These are phyloP conservation scores for Silene coronaria DNA, from an alignment of 179 eudicot genomes.

Conservation along the genomic window DNA sequence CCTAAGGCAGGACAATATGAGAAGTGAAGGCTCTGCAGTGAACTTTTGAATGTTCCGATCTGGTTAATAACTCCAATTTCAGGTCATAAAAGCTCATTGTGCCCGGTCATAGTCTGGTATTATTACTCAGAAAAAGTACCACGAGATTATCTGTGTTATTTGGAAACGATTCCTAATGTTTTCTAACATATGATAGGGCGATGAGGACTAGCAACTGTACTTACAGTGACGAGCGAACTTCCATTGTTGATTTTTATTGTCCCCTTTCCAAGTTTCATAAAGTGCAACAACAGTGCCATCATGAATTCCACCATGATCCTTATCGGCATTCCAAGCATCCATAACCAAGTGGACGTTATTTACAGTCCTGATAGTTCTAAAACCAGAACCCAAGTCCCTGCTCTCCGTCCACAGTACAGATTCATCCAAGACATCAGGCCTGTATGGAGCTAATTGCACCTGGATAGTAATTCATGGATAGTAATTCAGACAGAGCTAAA, in stretches of 20 bases:
- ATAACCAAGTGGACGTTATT: conserved; percentile 56
- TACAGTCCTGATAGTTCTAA: conserved; percentile 63
- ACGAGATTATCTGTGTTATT: no score
- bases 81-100: no score
- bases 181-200: no score
- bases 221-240: conserved; percentile 61
- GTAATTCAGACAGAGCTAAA: neutral
- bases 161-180: no score
- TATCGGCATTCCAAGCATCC: conserved; percentile 77
- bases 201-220: neutral
- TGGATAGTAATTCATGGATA: conserved; percentile 29
- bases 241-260: conserved; percentile 82
- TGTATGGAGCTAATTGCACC: conserved; percentile 60
- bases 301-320: conserved; percentile 69
- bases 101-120: no score
- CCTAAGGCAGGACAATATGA: no score
- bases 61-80: no score
- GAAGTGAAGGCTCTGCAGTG: no score
- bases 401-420: conserved; percentile 78
- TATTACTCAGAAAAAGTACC: neutral
- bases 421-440: conserved; percentile 51
- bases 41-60: no score
- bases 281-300: conserved; percentile 70
- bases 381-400: conserved; percentile 63
- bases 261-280: conserved; percentile 71